Conservation (phyloP, 257 asterid species). For the Lycium barbarum region DNA sequence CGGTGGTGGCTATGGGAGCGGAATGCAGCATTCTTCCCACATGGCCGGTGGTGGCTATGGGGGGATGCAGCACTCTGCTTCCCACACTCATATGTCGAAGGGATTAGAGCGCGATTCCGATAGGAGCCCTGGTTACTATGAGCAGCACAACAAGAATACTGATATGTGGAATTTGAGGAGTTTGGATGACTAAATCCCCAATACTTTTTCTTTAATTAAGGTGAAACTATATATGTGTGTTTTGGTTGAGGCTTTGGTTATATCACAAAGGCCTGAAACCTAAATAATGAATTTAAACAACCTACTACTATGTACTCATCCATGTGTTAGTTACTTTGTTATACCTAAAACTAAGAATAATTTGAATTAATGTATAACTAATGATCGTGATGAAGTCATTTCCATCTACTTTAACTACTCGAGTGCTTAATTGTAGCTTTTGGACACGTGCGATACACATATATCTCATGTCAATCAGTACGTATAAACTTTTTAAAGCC, state of each 20-base stretch:
- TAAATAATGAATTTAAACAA: conserved; percentile 17
- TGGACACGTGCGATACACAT: too few species aligned
- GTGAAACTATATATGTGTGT: neutral
- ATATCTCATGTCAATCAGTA: too few species aligned
- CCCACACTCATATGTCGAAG: neutral
- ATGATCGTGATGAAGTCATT: neutral
- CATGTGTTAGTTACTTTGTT: neutral
- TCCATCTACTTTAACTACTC: neutral
- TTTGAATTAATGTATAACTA: neutral
- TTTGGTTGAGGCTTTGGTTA: conserved; percentile 10
- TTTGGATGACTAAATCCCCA: conserved; percentile 21
- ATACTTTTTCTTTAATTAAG: neutral
- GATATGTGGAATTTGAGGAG: conserved; percentile 22
- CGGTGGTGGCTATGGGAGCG: neutral
- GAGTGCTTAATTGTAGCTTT: neutral
- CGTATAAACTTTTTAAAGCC: too few species aligned
- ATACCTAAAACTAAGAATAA: neutral
- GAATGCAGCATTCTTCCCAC: conserved; percentile 11
- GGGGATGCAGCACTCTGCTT: conserved; percentile 8
- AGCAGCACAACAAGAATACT: conserved; percentile 8
- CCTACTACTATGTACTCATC: neutral
- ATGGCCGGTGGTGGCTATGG: neutral
- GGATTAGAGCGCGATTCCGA: conserved; percentile 1
- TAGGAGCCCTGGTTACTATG: conserved; percentile 26
- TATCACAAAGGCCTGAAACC: neutral